Conservation (phyloP, 768 basidiomycete genomes). For the Kwoniella dejecticola region DNA sequence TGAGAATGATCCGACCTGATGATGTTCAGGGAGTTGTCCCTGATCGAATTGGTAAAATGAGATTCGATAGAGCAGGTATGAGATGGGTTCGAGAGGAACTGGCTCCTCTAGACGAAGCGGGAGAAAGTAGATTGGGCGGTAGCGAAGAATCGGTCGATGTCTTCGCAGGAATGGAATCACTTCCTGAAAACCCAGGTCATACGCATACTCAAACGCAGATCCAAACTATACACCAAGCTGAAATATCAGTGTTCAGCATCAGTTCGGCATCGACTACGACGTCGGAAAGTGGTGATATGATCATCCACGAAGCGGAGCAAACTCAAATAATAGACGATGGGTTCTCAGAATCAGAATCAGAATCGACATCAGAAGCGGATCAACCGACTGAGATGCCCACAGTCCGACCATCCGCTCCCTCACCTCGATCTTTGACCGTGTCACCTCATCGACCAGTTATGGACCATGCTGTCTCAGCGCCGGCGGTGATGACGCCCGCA, state of each 20-base stretch:
- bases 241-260: conserved; percentile 11
- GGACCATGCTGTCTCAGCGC: conserved; percentile 35
- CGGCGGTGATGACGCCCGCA: conserved; percentile 39
- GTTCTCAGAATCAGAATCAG: conserved; percentile 4
- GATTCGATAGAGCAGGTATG: conserved; percentile 79
- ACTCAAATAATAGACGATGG: conserved; percentile 5
- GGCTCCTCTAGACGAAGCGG: conserved; percentile 29
- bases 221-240: neutral
- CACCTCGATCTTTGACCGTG: neutral
- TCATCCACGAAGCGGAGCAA: conserved; percentile 7
- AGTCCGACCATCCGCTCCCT: conserved; percentile 9
- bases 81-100: conserved; percentile 71
- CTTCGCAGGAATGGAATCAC: conserved; percentile 86
- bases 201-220: neutral
- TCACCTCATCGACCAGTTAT: conserved; percentile 31
- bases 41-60: conserved; percentile 81
- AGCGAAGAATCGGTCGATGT: conserved; percentile 64
- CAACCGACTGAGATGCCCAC: conserved; percentile 13
- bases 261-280: conserved; percentile 1
- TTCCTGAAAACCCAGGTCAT: conserved; percentile 65
- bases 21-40: conserved; percentile 72
- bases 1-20: conserved; percentile 74
- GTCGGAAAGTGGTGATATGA: conserved; percentile 7
- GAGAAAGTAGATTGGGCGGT: conserved; percentile 30
- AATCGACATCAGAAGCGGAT: conserved; percentile 8